A percentile compares a stretch with the other conserved stretches of the same genome.
phyloP scores from a whole-genome alignment of 2,329 filamentous ascomycete species.

The Xylariaceae sp. region DNA sequence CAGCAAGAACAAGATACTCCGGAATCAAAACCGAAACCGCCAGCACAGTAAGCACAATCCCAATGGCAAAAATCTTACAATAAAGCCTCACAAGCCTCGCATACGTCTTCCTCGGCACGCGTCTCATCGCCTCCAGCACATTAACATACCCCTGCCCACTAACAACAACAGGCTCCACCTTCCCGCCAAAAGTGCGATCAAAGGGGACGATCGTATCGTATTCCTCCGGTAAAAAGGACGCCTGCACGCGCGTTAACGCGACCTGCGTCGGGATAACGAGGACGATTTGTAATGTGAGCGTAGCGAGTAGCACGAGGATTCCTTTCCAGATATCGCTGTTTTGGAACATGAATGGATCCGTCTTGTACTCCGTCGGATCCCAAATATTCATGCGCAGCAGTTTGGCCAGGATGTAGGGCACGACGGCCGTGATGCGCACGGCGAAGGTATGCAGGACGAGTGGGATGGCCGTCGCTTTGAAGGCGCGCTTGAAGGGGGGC shows the following conservation, averaged over 20 bases:
- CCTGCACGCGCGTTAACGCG: constrained; percentile 76
- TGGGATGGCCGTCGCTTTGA: constrained; percentile 64
- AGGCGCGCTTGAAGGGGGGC: constrained; percentile 57
- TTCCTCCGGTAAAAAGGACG: constrained; percentile 75
- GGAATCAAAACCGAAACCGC: constrained; percentile 46
- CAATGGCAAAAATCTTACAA: constrained; percentile 61
- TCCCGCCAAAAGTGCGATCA: constrained; percentile 78
- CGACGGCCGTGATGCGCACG: constrained; percentile 43
- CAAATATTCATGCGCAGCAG: constrained; percentile 44
- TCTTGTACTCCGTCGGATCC: constrained; percentile 33
- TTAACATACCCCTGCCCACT: constrained; percentile 66
- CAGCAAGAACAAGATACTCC: constrained; percentile 43
- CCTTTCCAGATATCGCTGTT: constrained; percentile 42
- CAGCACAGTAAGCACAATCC: constrained; percentile 42
- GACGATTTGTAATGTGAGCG: constrained; percentile 51
- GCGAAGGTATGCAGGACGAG: constrained; percentile 58
- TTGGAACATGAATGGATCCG: constrained; percentile 34
- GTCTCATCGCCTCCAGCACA: constrained; percentile 71
- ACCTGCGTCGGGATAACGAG: constrained; percentile 71
- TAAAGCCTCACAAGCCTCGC: constrained; percentile 70
- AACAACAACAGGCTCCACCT: constrained; percentile 68
- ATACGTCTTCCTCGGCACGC: constrained; percentile 68
- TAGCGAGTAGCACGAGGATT: constrained; percentile 40
- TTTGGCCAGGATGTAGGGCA: constrained; percentile 44
- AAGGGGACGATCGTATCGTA: constrained; percentile 84